These are phyloP conservation scores for Albugo candida DNA, from an alignment of 352 stramenopile genomes.

Conservation along the genomic window DNA sequence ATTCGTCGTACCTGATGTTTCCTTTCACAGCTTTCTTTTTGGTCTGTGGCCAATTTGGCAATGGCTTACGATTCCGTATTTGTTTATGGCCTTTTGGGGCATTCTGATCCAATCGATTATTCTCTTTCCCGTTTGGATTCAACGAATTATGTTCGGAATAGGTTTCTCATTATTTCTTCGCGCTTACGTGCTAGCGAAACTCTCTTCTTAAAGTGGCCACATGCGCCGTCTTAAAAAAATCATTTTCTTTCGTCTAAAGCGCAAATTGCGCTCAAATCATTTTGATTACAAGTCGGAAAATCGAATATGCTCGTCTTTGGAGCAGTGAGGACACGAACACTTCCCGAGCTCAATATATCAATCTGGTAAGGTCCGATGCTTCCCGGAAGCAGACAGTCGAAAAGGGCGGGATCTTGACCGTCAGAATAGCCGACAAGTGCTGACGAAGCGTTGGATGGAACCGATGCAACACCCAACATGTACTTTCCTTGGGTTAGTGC, in stretches of 20 bases:
- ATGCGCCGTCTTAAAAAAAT: too few relatives aligned
- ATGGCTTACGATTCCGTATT: constrained; percentile 47
- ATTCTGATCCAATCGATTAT: constrained; percentile 48
- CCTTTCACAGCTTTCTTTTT: constrained; percentile 25
- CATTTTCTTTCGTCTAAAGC: too few relatives aligned
- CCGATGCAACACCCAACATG: constrained; percentile 18
- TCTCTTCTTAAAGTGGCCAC: too few relatives aligned
- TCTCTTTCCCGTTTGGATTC: constrained; percentile 31
- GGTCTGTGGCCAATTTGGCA: constrained; percentile 59
- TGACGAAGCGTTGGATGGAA: constrained; percentile 11
- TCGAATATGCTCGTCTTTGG: too few relatives aligned
- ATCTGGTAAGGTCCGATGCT: constrained; percentile 6
- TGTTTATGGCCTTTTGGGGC: constrained; percentile 73
- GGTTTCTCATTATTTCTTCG: constrained; percentile 64
- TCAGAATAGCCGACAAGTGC: constrained; percentile 6
- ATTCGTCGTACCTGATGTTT: background rate
- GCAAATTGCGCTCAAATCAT: too few relatives aligned
- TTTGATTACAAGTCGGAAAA: too few relatives aligned
- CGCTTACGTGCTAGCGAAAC: constrained; percentile 12
- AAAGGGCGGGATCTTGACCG: constrained; percentile 7
- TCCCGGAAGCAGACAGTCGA: constrained; percentile 4
- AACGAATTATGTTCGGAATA: constrained; percentile 35
- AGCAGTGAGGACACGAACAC: too few relatives aligned
- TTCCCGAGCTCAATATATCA: constrained; percentile 6
- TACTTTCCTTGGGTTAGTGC: constrained; percentile 32